Evolutionary conservation across 495 filamentous ascomycete species (phyloP), one percentile per base, ranked within the genome.

Genomic region (Xylaria longipes): DNA sequence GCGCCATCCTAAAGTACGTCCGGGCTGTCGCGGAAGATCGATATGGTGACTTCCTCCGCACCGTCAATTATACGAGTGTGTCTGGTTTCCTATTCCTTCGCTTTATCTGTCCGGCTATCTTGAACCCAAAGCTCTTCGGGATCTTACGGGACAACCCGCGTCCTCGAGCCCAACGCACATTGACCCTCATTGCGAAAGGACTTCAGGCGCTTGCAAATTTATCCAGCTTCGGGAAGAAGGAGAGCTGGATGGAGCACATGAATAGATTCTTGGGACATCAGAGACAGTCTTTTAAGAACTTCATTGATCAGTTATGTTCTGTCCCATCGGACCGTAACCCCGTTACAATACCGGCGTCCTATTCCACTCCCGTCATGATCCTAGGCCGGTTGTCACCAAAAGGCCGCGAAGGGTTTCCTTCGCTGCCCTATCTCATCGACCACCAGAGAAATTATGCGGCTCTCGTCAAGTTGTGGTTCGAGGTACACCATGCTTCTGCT

Each of bases 161-260:
- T 72, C 89, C 90, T 57, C 90, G 91, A 64, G 94, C 97, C 39
- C 94, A 97, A 78, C 91, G 96, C 54, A 97, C 96, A 15, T 82
- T 98, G 33, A 98, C 95, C 0, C 88, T 99, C 58, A 94, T 98
- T 73, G 94, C 96, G 15, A 99, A 99, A 83, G 91, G 92, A 20
- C 86, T 99, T n/a, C 95, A 98, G 82, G 95, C 93, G 20, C 85
- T 99, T 48, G 96, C 95, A 25, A 98, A 98, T 77, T 89, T 98
- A 82, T 93, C 93, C 14, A 94, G 90, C 2, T 98, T 98, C 72
- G 97, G 96, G 68, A 92, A 91, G 76, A 98, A 98, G 79, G 96
- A 98, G 80, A 88, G 91, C 5, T 99, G 95, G 94, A 99, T 99
- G 96, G 97, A 97, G 80, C 94, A 93, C 5, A 98, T 98, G 97